Percentiles rank a stretch among this genome's conserved stretches.
Conservation (phyloP, 1,284 basidiomycete species). For the Cryptococcus floricola region DNA sequence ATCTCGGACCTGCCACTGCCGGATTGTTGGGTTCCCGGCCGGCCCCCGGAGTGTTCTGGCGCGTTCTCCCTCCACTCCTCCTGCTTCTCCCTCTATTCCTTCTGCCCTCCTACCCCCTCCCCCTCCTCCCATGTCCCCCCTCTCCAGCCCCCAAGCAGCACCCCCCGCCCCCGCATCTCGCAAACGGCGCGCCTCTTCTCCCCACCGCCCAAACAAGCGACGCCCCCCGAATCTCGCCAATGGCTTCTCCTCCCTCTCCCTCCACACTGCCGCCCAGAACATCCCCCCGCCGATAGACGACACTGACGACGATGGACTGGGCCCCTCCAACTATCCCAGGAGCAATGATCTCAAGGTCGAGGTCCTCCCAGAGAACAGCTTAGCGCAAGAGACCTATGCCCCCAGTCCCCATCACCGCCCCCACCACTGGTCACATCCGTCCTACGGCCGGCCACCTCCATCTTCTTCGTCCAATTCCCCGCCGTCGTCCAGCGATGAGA, state of each 20-base stretch:
- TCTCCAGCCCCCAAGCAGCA: not conserved
- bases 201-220: conserved; percentile 25
- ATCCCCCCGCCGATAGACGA: not conserved
- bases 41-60: not conserved
- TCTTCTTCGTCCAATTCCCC: conserved; percentile 25
- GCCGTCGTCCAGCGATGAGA: conserved; percentile 20
- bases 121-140: not conserved
- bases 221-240: conserved; percentile 36
- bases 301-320: conserved; percentile 7
- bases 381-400: not conserved
- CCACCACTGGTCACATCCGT: conserved; percentile 14
- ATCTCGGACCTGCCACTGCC: not conserved
- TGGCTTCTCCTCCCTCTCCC: conserved; percentile 37
- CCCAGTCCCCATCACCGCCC: not conserved
- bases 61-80: not conserved
- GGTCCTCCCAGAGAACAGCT: conserved; percentile 5
- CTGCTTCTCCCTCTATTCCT: not conserved
- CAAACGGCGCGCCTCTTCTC: conserved; percentile 19
- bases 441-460: conserved; percentile 8
- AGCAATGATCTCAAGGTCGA: conserved; percentile 6
- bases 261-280: conserved; percentile 7
- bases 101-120: not conserved
- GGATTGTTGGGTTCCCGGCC: not conserved
- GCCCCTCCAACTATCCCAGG: not conserved
- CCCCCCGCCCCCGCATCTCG: conserved; percentile 1